phyloP scores from a whole-genome alignment of 2,329 filamentous ascomycete species.

The Septoria linicola region DNA sequence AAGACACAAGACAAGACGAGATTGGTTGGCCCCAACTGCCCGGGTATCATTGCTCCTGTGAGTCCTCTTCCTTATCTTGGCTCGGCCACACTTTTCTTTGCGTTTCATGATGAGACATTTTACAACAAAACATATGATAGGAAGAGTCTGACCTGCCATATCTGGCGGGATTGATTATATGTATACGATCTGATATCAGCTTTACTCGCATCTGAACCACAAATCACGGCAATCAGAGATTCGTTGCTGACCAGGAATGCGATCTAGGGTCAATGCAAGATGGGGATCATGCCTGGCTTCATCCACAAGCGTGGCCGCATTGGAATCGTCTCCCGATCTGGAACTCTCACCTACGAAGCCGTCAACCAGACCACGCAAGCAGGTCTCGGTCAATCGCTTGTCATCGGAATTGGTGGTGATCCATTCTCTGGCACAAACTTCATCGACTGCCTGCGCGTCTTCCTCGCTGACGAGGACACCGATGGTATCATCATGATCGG shows the following conservation, averaged over 20 bases:
- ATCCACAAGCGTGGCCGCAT: constrained; percentile 99
- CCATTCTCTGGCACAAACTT: constrained; percentile 99
- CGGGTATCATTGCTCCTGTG: constrained; percentile 85
- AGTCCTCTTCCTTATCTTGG: constrained; percentile 28
- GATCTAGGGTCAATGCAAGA: constrained; percentile 93
- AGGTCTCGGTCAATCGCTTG: constrained; percentile 94
- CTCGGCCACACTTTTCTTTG: no score
- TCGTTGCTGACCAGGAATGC: constrained; percentile 15
- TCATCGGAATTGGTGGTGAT: constrained; percentile 97
- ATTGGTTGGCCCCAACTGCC: constrained; percentile 96
- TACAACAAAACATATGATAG: constrained; percentile 38
- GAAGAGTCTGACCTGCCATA: constrained; percentile 39
- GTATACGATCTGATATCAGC: constrained; percentile 17
- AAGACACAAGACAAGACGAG: constrained; percentile 97
- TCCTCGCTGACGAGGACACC: constrained; percentile 92
- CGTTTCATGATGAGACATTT: constrained; percentile 28
- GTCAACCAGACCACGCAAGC: constrained; percentile 99
- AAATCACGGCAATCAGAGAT: constrained; percentile 1
- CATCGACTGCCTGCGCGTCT: constrained; percentile 97
- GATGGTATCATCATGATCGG: constrained; percentile 99
- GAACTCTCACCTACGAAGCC: constrained; percentile 98
- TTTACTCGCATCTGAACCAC: constrained; percentile 17
- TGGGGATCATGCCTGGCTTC: constrained; percentile 99
- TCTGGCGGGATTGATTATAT: constrained; percentile 35
- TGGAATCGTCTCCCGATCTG: constrained; percentile 96